Evolutionary conservation across 2,329 filamentous ascomycete species (phyloP).

Genomic region (Neonectria faginata): DNA sequence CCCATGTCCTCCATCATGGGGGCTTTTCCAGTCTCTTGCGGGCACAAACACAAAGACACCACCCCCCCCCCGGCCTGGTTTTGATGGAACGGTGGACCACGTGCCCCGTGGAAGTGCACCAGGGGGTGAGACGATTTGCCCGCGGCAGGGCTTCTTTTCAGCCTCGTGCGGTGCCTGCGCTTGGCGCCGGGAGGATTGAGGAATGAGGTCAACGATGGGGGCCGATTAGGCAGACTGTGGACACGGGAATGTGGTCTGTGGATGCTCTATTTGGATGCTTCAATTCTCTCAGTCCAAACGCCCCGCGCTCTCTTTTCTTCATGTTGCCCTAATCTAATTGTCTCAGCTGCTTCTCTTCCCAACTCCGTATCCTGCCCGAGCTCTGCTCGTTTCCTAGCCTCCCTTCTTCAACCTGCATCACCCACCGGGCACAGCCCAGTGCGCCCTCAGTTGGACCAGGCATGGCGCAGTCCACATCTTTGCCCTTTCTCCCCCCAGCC

Average conservation of each 20-base stretch:
- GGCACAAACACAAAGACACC: too few species aligned
- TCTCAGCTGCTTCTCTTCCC: neutral
- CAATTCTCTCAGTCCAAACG: neutral
- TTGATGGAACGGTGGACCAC: too few species aligned
- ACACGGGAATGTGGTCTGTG: neutral
- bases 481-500: neutral
- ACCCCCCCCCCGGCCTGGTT: too few species aligned
- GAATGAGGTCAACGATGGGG: neutral
- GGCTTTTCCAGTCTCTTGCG: neutral
- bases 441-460: neutral
- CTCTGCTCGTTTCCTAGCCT: conserved; percentile 2
- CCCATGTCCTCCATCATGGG: conserved; percentile 2
- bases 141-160: conserved; percentile 10
- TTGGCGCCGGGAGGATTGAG: neutral
- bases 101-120: neutral
- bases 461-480: conserved; percentile 7
- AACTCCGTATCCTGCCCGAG: conserved; percentile 6
- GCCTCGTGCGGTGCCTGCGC: conserved; percentile 15
- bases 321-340: neutral
- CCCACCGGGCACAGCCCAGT: conserved; percentile 7
- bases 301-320: conserved; percentile 4
- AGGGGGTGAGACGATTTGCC: conserved; percentile 14
- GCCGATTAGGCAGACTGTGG: conserved; percentile 12
- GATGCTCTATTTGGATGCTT: neutral
- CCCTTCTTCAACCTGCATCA: conserved; percentile 12